A percentile compares a stretch with the other conserved stretches of the same genome.
Conservation (phyloP, 2,329 filamentous ascomycete species). For the Tolypocladium sp. region DNA sequence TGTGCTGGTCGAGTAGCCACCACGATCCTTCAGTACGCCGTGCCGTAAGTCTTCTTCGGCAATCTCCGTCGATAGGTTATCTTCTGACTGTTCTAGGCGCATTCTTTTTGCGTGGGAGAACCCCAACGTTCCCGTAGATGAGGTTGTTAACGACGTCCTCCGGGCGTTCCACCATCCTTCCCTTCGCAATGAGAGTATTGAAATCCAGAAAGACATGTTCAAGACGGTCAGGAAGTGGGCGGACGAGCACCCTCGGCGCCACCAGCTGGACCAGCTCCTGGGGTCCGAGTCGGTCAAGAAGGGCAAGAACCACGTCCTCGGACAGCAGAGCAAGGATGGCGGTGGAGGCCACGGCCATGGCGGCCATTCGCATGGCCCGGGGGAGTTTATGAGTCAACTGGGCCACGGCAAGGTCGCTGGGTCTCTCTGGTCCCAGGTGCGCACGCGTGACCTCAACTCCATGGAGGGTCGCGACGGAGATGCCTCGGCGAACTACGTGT, state of each 20-base stretch:
- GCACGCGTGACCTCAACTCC: constrained; percentile 46
- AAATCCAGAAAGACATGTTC: constrained; percentile 86
- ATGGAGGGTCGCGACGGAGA: constrained; percentile 40
- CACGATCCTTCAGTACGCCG: constrained; percentile 75
- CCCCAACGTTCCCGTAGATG: constrained; percentile 68
- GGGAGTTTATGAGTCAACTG: constrained; percentile 29
- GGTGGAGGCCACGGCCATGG: constrained; percentile 13
- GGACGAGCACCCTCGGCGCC: constrained; percentile 55
- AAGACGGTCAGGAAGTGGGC: constrained; percentile 76
- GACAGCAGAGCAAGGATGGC: constrained; percentile 19
- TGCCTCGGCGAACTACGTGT: constrained; percentile 24
- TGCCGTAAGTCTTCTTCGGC: constrained; percentile 47
- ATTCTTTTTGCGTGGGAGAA: constrained; percentile 92
- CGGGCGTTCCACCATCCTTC: constrained; percentile 87
- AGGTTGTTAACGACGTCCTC: constrained; percentile 74
- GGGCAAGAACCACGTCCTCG: constrained; percentile 68
- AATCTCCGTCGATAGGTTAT: too few relatives aligned
- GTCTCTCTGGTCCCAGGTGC: constrained; percentile 53
- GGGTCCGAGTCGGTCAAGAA: constrained; percentile 73
- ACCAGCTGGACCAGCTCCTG: constrained; percentile 65
- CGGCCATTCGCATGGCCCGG: constrained; percentile 32
- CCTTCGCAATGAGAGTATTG: constrained; percentile 62
- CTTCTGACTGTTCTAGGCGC: constrained; percentile 35
- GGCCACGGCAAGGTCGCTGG: constrained; percentile 50
- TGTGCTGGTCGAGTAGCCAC: constrained; percentile 66